These are phyloP conservation scores for Sphaerulina musiva DNA, from an alignment of 2,329 filamentous ascomycete species.

Conservation along the genomic window DNA sequence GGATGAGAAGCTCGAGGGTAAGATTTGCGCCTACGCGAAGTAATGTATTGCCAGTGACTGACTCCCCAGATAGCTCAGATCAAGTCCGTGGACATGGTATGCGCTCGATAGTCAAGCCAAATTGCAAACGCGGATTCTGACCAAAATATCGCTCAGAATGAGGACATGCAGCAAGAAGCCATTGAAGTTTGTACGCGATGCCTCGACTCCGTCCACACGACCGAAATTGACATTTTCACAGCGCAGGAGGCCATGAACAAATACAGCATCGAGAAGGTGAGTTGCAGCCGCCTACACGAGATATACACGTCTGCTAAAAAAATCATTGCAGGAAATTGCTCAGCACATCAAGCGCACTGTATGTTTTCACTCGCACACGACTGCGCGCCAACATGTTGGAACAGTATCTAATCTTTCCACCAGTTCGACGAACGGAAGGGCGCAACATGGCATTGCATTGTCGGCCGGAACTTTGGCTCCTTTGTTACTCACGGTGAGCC, in stretches of 20 bases:
- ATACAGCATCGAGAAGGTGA: conserved; percentile 65
- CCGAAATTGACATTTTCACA: conserved; percentile 31
- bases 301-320: background rate
- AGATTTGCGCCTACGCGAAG: conserved; percentile 30
- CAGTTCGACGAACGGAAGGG: conserved; percentile 96
- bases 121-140: background rate
- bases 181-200: conserved; percentile 82
- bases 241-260: conserved; percentile 67
- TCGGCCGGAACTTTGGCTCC: conserved; percentile 96
- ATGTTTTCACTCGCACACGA: conserved; percentile 17
- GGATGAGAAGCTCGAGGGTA: conserved; percentile 63
- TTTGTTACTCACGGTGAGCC: conserved; percentile 90
- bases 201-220: background rate
- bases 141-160: conserved; percentile 55
- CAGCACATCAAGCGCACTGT: conserved; percentile 94
- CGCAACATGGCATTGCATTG: conserved; percentile 98
- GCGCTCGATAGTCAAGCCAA: conserved; percentile 19
- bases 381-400: background rate
- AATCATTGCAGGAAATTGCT: conserved; percentile 69
- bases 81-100: conserved; percentile 98
- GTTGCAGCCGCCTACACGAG: background rate
- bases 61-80: conserved; percentile 64
- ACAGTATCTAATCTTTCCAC: conserved; percentile 10
- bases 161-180: conserved; percentile 93
- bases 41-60: conserved; percentile 7